These are phyloP conservation scores for Colletotrichum limetticola DNA, from an alignment of 2,329 filamentous ascomycete genomes.

Conservation along the genomic window DNA sequence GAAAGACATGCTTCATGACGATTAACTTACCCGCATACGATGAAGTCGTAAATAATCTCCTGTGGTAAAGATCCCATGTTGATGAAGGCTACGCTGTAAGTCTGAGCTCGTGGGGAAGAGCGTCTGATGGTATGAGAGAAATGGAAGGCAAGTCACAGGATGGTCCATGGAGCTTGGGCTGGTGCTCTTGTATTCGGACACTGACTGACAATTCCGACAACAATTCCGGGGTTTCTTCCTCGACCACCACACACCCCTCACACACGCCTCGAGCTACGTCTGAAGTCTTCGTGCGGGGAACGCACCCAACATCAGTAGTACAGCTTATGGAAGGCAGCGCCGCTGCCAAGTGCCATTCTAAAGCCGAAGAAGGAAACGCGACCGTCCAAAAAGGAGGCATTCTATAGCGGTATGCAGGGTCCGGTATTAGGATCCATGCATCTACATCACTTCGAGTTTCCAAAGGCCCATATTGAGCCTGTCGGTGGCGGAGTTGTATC, in stretches of 20 bases:
- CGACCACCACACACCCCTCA: too few species aligned
- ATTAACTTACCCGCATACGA: slow-evolving; percentile 25
- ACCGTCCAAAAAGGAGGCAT: neutral
- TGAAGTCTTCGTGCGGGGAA: neutral
- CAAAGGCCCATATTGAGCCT: neutral
- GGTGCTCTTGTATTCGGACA: slow-evolving; percentile 19
- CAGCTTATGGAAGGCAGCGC: neutral
- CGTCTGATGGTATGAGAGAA: neutral
- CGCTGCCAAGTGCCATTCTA: neutral
- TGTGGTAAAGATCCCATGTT: slow-evolving; percentile 21
- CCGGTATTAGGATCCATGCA: neutral
- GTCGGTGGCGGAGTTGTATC: slow-evolving; percentile 10
- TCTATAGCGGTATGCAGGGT: slow-evolving; percentile 2
- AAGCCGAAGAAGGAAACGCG: neutral
- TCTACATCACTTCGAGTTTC: slow-evolving; percentile 1
- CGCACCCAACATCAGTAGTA: neutral
- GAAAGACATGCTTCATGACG: neutral
- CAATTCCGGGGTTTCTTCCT: neutral
- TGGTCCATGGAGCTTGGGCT: neutral
- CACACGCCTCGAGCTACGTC: neutral
- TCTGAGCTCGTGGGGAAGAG: neutral
- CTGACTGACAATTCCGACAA: neutral
- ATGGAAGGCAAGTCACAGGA: neutral
- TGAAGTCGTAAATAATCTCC: slow-evolving; percentile 25
- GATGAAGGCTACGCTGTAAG: neutral